phyloP scores from a whole-genome alignment of 495 filamentous ascomycete species.

The Bathelium albidoporum region DNA sequence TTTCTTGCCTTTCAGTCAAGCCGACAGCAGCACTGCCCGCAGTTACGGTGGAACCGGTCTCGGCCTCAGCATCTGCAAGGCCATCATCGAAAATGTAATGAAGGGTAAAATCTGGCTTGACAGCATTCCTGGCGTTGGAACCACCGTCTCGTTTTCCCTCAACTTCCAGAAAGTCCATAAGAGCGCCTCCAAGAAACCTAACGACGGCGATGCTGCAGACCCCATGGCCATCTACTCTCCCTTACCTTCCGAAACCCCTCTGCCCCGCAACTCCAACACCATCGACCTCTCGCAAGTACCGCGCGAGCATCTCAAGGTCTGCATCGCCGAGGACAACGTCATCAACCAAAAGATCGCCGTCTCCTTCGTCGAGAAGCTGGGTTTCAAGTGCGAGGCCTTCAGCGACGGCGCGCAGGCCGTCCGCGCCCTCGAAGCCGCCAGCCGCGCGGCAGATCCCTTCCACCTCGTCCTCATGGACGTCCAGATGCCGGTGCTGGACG shows the following conservation, averaged over 20 bases:
- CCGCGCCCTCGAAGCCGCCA: slow-evolving; percentile 65
- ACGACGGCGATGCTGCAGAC: slow-evolving; percentile 35
- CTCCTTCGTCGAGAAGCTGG: slow-evolving; percentile 74
- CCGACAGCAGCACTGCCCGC: slow-evolving; percentile 73
- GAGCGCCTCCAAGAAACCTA: slow-evolving; percentile 19
- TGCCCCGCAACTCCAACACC: slow-evolving; percentile 5
- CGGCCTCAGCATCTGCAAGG: slow-evolving; percentile 88
- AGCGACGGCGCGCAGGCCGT: slow-evolving; percentile 79
- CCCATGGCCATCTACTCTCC: slow-evolving; percentile 50
- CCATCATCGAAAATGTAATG: slow-evolving; percentile 85
- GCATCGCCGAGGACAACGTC: slow-evolving; percentile 84
- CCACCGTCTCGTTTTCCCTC: slow-evolving; percentile 76
- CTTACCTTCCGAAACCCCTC: slow-evolving; percentile 15
- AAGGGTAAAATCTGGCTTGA: slow-evolving; percentile 74
- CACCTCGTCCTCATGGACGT: slow-evolving; percentile 89
- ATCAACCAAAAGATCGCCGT: slow-evolving; percentile 90
- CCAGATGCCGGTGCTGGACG: slow-evolving; percentile 88
- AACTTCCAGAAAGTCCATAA: slow-evolving; percentile 69
- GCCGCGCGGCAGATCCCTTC: slow-evolving; percentile 57
- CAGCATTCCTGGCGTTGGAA: slow-evolving; percentile 62
- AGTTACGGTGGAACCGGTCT: slow-evolving; percentile 87
- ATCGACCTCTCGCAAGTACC: slow-evolving; percentile 60
- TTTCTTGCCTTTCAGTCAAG: slow-evolving; percentile 85
- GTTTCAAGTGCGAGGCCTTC: slow-evolving; percentile 73
- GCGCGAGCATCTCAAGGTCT: slow-evolving; percentile 67